phyloP scores from a whole-genome alignment of 2,329 filamentous ascomycete genomes.

The Apiospora phragmitis region DNA sequence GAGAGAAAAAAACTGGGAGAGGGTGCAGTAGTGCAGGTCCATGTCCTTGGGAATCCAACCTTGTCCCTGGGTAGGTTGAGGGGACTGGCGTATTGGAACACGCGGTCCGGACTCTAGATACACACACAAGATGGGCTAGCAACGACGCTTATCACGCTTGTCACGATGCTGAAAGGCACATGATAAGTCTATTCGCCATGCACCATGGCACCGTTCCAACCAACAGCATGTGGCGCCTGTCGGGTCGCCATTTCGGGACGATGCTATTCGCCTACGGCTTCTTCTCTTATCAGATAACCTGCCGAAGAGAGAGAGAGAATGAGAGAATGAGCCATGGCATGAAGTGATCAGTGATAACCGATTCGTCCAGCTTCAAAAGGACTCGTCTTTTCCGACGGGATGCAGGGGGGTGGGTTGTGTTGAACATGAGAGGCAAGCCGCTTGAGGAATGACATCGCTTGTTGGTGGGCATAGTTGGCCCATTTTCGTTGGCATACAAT shows the following conservation, averaged over 20 bases:
- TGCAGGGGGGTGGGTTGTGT: neutral
- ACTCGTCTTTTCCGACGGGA: neutral
- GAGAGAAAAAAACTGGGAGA: neutral
- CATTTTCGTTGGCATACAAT: conserved; percentile 4
- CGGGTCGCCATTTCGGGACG: neutral
- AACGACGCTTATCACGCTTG: conserved; percentile 5
- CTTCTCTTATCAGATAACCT: conserved; percentile 10
- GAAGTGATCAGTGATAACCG: neutral
- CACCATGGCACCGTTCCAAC: neutral
- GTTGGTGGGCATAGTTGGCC: conserved; percentile 6
- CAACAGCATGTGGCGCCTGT: conserved; percentile 8
- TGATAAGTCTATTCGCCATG: conserved; percentile 8
- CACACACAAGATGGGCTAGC: neutral
- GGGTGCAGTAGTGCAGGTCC: neutral
- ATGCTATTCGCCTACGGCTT: conserved; percentile 10
- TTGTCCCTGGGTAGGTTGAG: neutral
- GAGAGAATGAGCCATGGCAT: neutral
- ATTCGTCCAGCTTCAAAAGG: neutral
- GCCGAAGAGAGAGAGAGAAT: neutral
- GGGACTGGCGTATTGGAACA: neutral
- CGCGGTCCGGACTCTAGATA: neutral
- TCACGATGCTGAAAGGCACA: neutral
- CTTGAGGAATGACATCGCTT: conserved; percentile 8
- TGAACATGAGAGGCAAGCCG: neutral
- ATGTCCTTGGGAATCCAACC: neutral